Percentiles rank a stretch among this genome's conserved stretches.
Conservation (phyloP, 2,329 filamentous ascomycete genomes). For the Penicillium sp. region DNA sequence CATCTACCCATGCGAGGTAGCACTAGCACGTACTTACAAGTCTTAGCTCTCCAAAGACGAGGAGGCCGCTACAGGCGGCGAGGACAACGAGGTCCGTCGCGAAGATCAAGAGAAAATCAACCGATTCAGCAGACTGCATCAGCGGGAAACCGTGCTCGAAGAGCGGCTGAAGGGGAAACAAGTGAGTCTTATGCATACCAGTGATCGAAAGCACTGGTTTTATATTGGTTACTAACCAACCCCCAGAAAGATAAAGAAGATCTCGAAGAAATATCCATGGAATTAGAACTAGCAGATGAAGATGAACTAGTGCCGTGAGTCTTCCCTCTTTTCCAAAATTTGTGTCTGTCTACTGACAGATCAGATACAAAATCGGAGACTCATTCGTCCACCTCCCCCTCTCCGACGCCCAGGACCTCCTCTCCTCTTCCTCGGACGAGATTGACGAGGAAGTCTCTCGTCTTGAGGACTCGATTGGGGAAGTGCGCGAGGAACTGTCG, state of each 20-base stretch:
- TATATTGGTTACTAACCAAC: constrained; percentile 8
- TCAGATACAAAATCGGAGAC: constrained; percentile 93
- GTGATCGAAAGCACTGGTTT: no score
- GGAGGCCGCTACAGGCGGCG: constrained; percentile 63
- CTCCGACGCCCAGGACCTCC: constrained; percentile 79
- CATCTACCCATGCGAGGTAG: no score
- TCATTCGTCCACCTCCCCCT: constrained; percentile 87
- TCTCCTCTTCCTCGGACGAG: constrained; percentile 64
- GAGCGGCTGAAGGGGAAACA: constrained; percentile 76
- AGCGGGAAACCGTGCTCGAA: constrained; percentile 72
- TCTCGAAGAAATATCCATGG: constrained; percentile 83
- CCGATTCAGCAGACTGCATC: constrained; percentile 89
- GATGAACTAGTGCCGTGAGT: constrained; percentile 85
- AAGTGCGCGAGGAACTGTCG: constrained; percentile 79
- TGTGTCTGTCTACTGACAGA: constrained; percentile 9
- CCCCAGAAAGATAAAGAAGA: constrained; percentile 95
- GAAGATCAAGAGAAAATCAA: constrained; percentile 99
- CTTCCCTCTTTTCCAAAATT: not conserved
- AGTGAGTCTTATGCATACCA: constrained; percentile 51
- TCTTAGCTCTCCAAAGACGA: constrained; percentile 86
- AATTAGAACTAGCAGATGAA: constrained; percentile 92
- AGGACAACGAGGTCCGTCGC: constrained; percentile 89
- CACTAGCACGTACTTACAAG: not conserved
- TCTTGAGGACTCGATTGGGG: constrained; percentile 72
- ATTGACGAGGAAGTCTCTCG: constrained; percentile 72